Evolutionary conservation across 2,329 filamentous ascomycete genomes (phyloP), one percentile per base, ranked within the genome.

Genomic region (Aspergillus japonicus): DNA sequence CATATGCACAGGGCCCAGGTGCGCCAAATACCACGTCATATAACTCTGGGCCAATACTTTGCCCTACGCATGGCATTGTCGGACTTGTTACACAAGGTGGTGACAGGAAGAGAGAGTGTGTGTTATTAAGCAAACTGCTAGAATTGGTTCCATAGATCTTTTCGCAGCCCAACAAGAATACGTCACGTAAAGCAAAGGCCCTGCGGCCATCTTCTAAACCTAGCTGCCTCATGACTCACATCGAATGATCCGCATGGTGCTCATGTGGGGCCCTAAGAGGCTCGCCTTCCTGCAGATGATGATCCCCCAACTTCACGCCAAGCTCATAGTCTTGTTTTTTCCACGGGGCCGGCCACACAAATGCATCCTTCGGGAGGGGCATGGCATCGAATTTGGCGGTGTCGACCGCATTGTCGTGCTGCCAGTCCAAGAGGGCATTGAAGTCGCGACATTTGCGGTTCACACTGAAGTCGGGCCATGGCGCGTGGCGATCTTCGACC

Each of bases 371-470:
- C 6, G 55, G 55, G 2, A 21, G 8, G 1, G 48, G 35, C 49
- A 52, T 52, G 16, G 16, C 16, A 5, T 47, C 49, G 4, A 31
- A 52, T 12, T 47, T 51, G 4, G 23, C 24, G 16, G 5, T 11
- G 21, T 57, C 49, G 21, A 57, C 56, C 4, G 48, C 31, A 23
- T 50, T 19, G 19, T 42, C 23, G 6, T 35, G 31, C 7, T 51
- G 31, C 49, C 56, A 57, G 7, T 51, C 24, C 5, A 12, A 4
- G 4, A 57, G 11, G 2, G 24, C 33, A 4, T 52, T 24, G 19
- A 52, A 57, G 35, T 53, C 56, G 2, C 56, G 49, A 31, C 49
- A 57, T 57, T 52, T 31, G 47, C 19, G 14, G 44, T 57, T 51
- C 3, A 57, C 35, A 33, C 42, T 53, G 39, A 57, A 47, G 29